Base-by-base conservation (phyloP, 2,329 filamentous ascomycete genomes). In the Cladosporium sp. region DNA sequence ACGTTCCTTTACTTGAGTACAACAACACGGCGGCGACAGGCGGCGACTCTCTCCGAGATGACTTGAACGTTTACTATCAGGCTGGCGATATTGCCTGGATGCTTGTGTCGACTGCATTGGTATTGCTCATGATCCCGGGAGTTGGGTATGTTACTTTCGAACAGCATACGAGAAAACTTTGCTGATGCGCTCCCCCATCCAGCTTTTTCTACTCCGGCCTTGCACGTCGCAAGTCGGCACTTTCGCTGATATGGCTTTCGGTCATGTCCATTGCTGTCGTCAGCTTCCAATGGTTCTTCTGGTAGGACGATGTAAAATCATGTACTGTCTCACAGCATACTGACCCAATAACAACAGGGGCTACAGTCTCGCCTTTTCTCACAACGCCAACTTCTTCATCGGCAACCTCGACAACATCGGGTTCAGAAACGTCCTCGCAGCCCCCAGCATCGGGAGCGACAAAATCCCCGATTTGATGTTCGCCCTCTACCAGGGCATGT, bases 281-380 rank as follows among this genome's bases (percentile, higher is more conserved):
- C 53, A 84, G 83, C 43, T 94, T 95, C 71, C 88, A 95, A 66
- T 95, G 90, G 89, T 95, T 94, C 75, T 92, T 95, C 75, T 95
- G 89, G 89, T 47, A 39, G 16, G 43, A 11, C 8, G 4, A 29
- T 4, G 9, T 27, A 4, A 27, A 27, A 27, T 9, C 22, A 27
- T 27, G 22, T 9, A n/a, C 12, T 15, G 30, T 15, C 12, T 35
- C 32, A n/a, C 19, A n/a, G 11, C 7, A n/a, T 38, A 20, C 43
- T 48, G 15, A 48, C 27, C 5, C 19, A 8, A 25, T 3, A 18
- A 5, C 25, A 11, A 40, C 36, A 48, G 43, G 43, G 89, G 89
- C 41, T 95, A 88, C 67, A 90, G 86, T 4, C 72, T 93, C 9
- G 82, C 86, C 41, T 93, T 91, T 67, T 93, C 88, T 13, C 88